Base-by-base conservation (phyloP, 192 early-diverging fungal genomes). In the Coemansia sp. region DNA sequence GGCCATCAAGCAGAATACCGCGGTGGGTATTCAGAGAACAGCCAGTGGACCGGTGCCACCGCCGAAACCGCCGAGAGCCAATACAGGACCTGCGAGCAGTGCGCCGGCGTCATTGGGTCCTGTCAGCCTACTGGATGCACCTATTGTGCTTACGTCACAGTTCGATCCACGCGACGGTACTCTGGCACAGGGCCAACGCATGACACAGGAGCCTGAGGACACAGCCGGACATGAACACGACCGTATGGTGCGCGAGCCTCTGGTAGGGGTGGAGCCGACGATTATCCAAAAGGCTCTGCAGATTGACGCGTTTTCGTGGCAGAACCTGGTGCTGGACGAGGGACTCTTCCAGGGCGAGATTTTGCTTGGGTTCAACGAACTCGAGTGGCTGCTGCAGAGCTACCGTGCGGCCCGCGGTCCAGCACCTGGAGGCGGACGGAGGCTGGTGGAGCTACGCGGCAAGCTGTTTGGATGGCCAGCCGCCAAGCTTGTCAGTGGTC, bases 351-450 rank as follows among this genome's bases (percentile, higher is more conserved):
- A 72, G 59, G 79, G 79, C 71, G 79, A 82, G 38, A 72, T 82
- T 17, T 60, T 82, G 34, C 61, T 82, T 10, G 79, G 79, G 0
- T 82, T 58, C 67, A 82, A 82, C 61, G 79, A 82, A 67, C 73
- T 82, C 29, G 67, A 82, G 29, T 82, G 79, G 79, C 71, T 82
- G 7, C 4, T 66, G 33, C 79, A 82, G 59, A 82, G 77, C 72
- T 78, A 62, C 54, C 48, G 48, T 25, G 22, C 22, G 22, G 22
- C 22, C 22, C 22, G 22, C 22, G 22, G 22, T 25, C 22, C 22
- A 25, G 22, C 22, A 1, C 22, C 22, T 25, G 22, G 22, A 25
- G 42, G 50, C 48, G 17, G n/a, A 8, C 66, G 75, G 48, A 40
- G 74, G 33, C 63, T 82, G 20, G 45, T 82, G 32, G 71, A 76